Conservation (phyloP, 2,329 filamentous ascomycete species). For the Monilinia laxa region DNA sequence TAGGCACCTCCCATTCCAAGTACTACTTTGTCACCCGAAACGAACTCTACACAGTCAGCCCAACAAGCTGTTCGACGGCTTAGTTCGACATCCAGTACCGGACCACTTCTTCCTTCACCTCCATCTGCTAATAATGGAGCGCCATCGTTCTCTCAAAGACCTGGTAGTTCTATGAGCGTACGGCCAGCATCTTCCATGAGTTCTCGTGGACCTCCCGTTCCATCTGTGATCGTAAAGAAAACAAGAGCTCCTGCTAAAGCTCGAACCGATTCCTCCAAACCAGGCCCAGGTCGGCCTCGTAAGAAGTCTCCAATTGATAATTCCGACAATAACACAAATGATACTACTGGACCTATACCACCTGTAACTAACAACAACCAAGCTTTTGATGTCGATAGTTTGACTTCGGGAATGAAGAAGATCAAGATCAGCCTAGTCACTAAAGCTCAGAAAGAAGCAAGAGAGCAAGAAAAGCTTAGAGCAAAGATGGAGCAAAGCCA, state of each 20-base stretch:
- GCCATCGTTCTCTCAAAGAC: conserved; percentile 40
- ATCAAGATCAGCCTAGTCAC: conserved; percentile 60
- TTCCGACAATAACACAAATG: conserved; percentile 1
- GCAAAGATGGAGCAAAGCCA: conserved; percentile 10
- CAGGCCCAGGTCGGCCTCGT: conserved; percentile 38
- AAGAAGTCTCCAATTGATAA: conserved; percentile 36
- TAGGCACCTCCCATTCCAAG: conserved; percentile 22
- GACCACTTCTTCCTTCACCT: conserved; percentile 33
- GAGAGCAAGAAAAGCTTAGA: conserved; percentile 40
- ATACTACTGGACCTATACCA: conserved; percentile 9
- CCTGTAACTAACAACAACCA: conserved; percentile 22
- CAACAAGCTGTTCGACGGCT: conserved; percentile 42
- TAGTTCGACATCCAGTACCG: conserved; percentile 47
- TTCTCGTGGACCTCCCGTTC: conserved; percentile 42
- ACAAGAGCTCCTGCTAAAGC: conserved; percentile 50
- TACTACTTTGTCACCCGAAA: conserved; percentile 38
- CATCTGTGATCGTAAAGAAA: conserved; percentile 56
- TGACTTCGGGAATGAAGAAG: conserved; percentile 60
- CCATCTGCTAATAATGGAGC: conserved; percentile 28
- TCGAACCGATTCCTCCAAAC: conserved; percentile 42
- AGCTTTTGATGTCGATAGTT: conserved; percentile 49
- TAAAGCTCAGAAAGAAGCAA: conserved; percentile 57
- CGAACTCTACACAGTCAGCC: conserved; percentile 33
- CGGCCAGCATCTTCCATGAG: conserved; percentile 48
- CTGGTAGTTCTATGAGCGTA: conserved; percentile 46